Percentiles rank a stretch among this genome's conserved stretches.
Evolutionary conservation across 208 protist species (phyloP).

Genomic region (Crithidia mellificae): DNA sequence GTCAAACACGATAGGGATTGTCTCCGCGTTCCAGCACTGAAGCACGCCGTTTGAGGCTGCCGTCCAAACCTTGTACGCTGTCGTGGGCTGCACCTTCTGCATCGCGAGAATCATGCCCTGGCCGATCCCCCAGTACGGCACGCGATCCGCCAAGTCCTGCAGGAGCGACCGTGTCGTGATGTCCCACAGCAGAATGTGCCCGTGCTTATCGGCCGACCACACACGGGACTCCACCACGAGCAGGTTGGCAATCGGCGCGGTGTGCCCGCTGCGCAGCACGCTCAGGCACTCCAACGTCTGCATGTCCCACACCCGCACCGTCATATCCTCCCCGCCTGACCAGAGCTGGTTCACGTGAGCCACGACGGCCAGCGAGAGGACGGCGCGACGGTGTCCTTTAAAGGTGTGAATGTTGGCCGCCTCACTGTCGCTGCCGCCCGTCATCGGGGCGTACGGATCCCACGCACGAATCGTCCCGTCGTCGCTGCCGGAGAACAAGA

Average conservation of each 20-base stretch:
- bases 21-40: slow-evolving; percentile 89
- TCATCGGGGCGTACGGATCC: slow-evolving; percentile 57
- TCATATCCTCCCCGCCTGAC: slow-evolving; percentile 80
- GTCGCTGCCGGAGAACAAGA: slow-evolving; percentile 84
- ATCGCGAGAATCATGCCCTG: slow-evolving; percentile 58
- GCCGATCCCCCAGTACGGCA: slow-evolving; percentile 30
- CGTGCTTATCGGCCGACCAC: slow-evolving; percentile 87
- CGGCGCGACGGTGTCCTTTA: slow-evolving; percentile 47
- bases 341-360: slow-evolving; percentile 70
- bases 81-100: slow-evolving; percentile 55
- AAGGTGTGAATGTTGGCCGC: slow-evolving; percentile 58
- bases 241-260: slow-evolving; percentile 64
- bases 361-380: slow-evolving; percentile 59
- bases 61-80: slow-evolving; percentile 80
- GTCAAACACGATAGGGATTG: slow-evolving; percentile 66
- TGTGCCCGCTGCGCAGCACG: slow-evolving; percentile 53
- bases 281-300: slow-evolving; percentile 53
- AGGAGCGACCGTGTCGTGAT: slow-evolving; percentile 64
- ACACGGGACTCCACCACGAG: slow-evolving; percentile 64
- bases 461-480: slow-evolving; percentile 79
- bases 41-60: slow-evolving; percentile 59
- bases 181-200: slow-evolving; percentile 83
- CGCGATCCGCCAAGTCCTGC: slow-evolving; percentile 57
- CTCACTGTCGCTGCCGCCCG: slow-evolving; percentile 14
- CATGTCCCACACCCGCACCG: slow-evolving; percentile 82